Evolutionary conservation across 345 rosid genomes (phyloP), one percentile per base, ranked within the genome.

Genomic region (Gossypium ekmanianum): DNA sequence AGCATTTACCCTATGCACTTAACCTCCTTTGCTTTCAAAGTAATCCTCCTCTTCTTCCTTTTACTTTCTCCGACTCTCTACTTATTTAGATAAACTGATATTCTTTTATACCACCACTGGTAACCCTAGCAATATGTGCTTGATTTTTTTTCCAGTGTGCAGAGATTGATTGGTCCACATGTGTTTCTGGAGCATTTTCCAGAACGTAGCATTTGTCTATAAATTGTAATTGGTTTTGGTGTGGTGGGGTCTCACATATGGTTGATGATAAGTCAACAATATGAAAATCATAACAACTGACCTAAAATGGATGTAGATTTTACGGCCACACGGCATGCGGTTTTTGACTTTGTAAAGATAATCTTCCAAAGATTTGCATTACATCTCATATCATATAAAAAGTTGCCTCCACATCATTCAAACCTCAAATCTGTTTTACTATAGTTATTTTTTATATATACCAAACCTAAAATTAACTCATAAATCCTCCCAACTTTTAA

Each of bases 341-440:
- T 24, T 65, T 24, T 61, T 72, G 74, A 79, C 79, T 63, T 63
- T 57, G 29, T 6, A 17, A 48, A 52, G 50, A 51, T 17, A 11
- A 51, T 58, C 74, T 34, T 48, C 47, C 50, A 22, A 51, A 66
- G 34, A 44, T 44, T 39, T 65, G 56, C 45, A 11, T 58, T 72
- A 79, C 79, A 75, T 71, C 74, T 78, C 78, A 57, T 68, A 62
- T 43, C 81, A 78, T 45, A 24, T 17, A 45, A 44, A 75, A 78
- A 78, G 84, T 77, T 76, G 75, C 77, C 10, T 2, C 50, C 41
- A 67, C 26, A 59, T 75, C 72, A 65, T 39, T 69, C 45, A 20
- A 63, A 12, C 66, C 4, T 50, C 54, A 61, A 74, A 9, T 66
- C 61, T 39, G 16, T 47, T 52, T n/a, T 39, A 41, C 27, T 2